Evolutionary conservation across 2,329 filamentous ascomycete species (phyloP).

Genomic region (Penicillium hesseltinei): DNA sequence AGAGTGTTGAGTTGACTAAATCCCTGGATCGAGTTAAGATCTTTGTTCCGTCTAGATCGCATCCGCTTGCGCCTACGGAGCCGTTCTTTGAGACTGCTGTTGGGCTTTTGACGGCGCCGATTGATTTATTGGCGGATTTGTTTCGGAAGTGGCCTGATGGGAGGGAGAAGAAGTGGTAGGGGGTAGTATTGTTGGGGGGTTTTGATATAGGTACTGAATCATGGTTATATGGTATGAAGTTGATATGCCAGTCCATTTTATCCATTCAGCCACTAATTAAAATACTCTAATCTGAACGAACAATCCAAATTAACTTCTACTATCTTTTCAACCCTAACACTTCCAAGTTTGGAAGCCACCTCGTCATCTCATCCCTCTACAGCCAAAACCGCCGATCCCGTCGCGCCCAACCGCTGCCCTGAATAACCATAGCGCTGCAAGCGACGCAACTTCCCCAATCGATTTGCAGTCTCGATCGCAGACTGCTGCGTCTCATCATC

Average conservation of each 20-base stretch:
- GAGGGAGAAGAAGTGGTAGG: neutral
- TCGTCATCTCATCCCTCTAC: constrained; percentile 9
- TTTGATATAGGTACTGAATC: no score
- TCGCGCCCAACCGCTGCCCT: constrained; percentile 3
- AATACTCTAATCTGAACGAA: neutral
- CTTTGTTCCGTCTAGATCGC: constrained; percentile 53
- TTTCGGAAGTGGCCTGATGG: constrained; percentile 56
- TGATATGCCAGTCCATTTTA: neutral
- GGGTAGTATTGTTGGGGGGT: neutral
- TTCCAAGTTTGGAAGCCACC: neutral
- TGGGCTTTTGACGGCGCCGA: constrained; percentile 55
- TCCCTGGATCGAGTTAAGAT: constrained; percentile 54
- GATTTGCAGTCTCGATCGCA: constrained; percentile 1
- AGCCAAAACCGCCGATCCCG: constrained; percentile 10
- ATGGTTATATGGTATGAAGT: no score
- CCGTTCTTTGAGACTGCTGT: constrained; percentile 58
- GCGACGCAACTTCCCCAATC: constrained; percentile 16
- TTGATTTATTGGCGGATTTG: constrained; percentile 57
- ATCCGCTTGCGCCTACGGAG: constrained; percentile 51
- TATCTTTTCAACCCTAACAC: neutral
- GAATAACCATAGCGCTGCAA: constrained; percentile 13
- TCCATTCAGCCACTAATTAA: neutral
- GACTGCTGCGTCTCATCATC: constrained; percentile 3
- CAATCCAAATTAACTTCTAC: neutral
- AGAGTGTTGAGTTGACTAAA: constrained; percentile 40